Evolutionary conservation across 306 rosid genomes (phyloP).

Genomic region (Prunus davidiana): DNA sequence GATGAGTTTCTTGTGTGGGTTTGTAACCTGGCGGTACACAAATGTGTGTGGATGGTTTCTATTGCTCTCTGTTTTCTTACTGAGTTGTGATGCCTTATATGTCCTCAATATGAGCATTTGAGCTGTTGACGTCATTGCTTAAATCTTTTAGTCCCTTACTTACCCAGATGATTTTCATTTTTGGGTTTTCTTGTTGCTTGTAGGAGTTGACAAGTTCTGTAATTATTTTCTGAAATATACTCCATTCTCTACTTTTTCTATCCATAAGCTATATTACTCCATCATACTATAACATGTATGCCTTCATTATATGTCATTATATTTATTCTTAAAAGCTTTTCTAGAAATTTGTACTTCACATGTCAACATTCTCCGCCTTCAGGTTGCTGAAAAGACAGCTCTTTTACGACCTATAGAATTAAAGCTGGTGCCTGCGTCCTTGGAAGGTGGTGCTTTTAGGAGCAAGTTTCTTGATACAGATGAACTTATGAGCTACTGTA

Average conservation of each 20-base stretch:
- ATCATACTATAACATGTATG: no score
- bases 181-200: not conserved
- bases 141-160: not conserved
- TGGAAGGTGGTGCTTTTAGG: constrained; percentile 90
- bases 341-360: constrained; percentile 8
- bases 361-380: constrained; percentile 28
- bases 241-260: not conserved
- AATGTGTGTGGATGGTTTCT: not conserved
- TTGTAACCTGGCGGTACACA: not conserved
- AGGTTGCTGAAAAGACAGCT: constrained; percentile 93
- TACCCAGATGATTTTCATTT: not conserved
- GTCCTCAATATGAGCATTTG: not conserved
- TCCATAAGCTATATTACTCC: not conserved
- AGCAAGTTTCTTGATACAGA: constrained; percentile 83
- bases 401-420: constrained; percentile 88
- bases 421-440: constrained; percentile 86
- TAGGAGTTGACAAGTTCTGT: not conserved
- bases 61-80: not conserved
- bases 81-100: not conserved
- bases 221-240: not conserved
- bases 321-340: not conserved
- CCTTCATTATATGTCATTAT: not conserved
- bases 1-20: not conserved
- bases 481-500: constrained; percentile 82
- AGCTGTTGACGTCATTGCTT: not conserved